Evolutionary conservation across 148 eudicot species (phyloP).

Genomic region (Camellia lanceoleosa): DNA sequence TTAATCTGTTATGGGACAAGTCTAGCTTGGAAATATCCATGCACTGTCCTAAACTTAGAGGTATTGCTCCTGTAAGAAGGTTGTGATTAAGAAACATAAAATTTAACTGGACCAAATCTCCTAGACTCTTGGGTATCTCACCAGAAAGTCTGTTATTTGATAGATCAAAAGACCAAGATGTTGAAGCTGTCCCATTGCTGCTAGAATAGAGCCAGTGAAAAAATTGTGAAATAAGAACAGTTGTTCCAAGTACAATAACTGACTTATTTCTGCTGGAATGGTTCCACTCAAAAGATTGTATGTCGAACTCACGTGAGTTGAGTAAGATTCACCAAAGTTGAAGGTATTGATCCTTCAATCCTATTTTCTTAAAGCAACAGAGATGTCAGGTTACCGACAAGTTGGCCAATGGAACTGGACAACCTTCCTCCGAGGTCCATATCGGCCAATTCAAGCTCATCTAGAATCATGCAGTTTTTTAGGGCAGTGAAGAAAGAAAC

Average conservation of each 20-base stretch:
- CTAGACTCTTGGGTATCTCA: slow-evolving; percentile 17
- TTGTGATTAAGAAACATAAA: too few relatives aligned
- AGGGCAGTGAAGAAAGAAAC: slow-evolving; percentile 32
- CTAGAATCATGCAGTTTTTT: slow-evolving; percentile 18
- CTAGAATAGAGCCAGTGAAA: slow-evolving; percentile 13
- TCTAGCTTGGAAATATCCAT: slow-evolving; percentile 22
- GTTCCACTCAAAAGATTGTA: slow-evolving; percentile 27
- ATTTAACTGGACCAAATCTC: slow-evolving; percentile 11
- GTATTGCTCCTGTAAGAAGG: slow-evolving; percentile 27
- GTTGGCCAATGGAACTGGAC: slow-evolving; percentile 21
- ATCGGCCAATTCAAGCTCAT: slow-evolving; percentile 34
- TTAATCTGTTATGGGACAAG: slow-evolving; percentile 34
- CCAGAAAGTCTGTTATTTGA: slow-evolving; percentile 29
- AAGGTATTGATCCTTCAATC: slow-evolving; percentile 27
- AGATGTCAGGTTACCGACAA: neutral
- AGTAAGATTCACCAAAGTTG: slow-evolving; percentile 22
- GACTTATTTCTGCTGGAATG: slow-evolving; percentile 21
- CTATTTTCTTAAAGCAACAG: slow-evolving; percentile 29
- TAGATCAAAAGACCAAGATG: slow-evolving; percentile 29
- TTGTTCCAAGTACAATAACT: slow-evolving; percentile 14
- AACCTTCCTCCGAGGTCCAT: slow-evolving; percentile 27
- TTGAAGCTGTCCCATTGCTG: neutral
- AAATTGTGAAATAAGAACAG: slow-evolving; percentile 27
- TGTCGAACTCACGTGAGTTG: slow-evolving; percentile 23
- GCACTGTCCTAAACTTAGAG: slow-evolving; percentile 30